Evolutionary conservation across 106 monocot species (phyloP).

Genomic region (Platanthera zijinensis): DNA sequence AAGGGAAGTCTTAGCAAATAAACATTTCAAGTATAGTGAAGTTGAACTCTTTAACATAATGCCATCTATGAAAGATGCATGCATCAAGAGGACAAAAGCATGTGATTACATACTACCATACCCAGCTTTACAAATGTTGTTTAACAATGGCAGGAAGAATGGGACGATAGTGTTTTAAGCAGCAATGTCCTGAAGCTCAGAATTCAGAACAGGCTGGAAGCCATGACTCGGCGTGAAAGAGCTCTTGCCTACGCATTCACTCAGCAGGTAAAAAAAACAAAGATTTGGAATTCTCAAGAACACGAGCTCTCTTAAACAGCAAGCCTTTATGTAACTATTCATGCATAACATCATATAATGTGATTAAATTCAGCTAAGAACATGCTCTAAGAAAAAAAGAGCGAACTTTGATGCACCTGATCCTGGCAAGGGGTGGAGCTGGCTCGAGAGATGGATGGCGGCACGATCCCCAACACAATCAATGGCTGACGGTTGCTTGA

Average conservation of each 20-base stretch:
- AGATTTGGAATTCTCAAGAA: neutral
- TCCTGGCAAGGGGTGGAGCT: conserved; percentile 58
- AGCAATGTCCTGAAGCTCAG: conserved; percentile 46
- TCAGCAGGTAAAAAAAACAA: conserved; percentile 50
- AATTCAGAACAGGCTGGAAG: conserved; percentile 75
- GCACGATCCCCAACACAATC: conserved; percentile 41
- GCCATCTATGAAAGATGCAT: too few relatives aligned
- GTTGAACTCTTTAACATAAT: too few relatives aligned
- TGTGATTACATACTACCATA: too few relatives aligned
- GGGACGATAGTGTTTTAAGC: conserved; percentile 83
- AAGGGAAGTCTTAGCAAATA: too few relatives aligned
- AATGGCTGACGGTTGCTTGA: conserved; percentile 23
- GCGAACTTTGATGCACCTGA: conserved; percentile 25
- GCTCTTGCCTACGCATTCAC: conserved; percentile 89
- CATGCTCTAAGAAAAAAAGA: conserved; percentile 48
- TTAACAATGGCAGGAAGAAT: conserved; percentile 48
- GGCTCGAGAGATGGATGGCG: conserved; percentile 98
- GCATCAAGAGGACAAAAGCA: too few relatives aligned
- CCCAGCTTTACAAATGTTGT: neutral
- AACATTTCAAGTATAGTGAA: too few relatives aligned
- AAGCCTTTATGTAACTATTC: neutral
- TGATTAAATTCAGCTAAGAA: conserved; percentile 40
- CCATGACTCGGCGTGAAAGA: conserved; percentile 66
- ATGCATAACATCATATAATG: neutral
- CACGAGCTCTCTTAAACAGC: neutral